Percentiles rank a stretch among this genome's conserved stretches.
Evolutionary conservation across 306 rosid genomes (phyloP).

Genomic region (Cyamopsis tetragonoloba): DNA sequence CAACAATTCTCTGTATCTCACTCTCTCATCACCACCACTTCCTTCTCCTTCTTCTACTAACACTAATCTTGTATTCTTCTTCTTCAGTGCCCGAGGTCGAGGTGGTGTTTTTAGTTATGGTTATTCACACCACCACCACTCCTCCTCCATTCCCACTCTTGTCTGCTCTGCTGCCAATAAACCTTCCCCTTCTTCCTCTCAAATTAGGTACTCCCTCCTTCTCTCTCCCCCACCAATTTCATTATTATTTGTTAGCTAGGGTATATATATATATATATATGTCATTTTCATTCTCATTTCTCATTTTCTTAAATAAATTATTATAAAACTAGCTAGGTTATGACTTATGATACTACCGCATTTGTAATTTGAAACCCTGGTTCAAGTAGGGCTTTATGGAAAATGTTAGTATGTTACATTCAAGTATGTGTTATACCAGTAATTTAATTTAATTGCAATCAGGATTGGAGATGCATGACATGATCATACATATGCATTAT

Average conservation of each 20-base stretch:
- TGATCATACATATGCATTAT: background rate
- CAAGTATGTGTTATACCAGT: background rate
- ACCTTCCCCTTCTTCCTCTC: slow-evolving; percentile 58
- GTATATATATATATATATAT: too few relatives aligned
- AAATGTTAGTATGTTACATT: background rate
- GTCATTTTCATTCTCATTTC: too few relatives aligned
- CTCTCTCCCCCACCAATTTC: background rate
- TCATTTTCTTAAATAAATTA: too few relatives aligned
- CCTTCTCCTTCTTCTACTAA: background rate
- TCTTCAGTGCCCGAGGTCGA: too few relatives aligned
- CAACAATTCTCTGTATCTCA: slow-evolving; percentile 28
- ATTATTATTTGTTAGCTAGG: too few relatives aligned
- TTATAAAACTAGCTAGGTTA: too few relatives aligned
- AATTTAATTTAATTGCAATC: background rate
- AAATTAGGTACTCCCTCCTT: slow-evolving; percentile 57
- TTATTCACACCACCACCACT: slow-evolving; percentile 3
- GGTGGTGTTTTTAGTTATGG: slow-evolving; percentile 4
- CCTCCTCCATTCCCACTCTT: slow-evolving; percentile 33
- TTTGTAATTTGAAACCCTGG: too few relatives aligned
- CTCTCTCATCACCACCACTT: slow-evolving; percentile 26
- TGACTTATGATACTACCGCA: too few relatives aligned
- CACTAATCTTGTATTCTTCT: slow-evolving; percentile 14
- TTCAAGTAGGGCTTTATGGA: too few relatives aligned
- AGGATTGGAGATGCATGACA: background rate
- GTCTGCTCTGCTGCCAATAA: slow-evolving; percentile 68